Evolutionary conservation across 306 rosid genomes (phyloP), one percentile per base, ranked within the genome.

Genomic region (Nissolia schottii): DNA sequence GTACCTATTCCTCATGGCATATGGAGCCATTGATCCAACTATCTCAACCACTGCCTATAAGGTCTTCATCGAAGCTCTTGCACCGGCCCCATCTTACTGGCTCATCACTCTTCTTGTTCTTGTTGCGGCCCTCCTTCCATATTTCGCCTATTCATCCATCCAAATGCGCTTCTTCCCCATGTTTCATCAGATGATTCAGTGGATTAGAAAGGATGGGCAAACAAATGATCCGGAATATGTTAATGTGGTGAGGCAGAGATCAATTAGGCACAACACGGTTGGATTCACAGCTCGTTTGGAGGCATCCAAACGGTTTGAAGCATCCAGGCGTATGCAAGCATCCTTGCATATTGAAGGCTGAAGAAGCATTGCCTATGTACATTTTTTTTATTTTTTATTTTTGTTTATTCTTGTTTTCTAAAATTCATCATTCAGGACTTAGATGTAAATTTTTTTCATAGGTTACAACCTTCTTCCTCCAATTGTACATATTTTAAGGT

Each of bases 61-160:
- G 78, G 99, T 95, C 77, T 92, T 95, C 79, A 57, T 84, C 34
- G 99, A 95, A 75, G 99, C 97, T 34, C 85, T 89, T 14, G 99
- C 97, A 16, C 99, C 96, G 1, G 84, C 99, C 0, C 96, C 93
- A 1, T 84, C 73, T 8, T 95, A 77, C 57, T 95, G 99, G 99
- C 18, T 92, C 68, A 38, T 86, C 81, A 95, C 96, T 23, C 76
- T 92, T 5, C 85, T 91, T 19, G 86, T 86, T 18, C 38, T 88
- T 5, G 12, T 85, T 48, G 43, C 96, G 19, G 64, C 93, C 43
- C 89, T 89, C 43, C 57, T 87, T 59, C 99, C 99, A 1, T 95
- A 95, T 78, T 82, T 86, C 55, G 20, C 59, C 19, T 95, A 80
- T 8, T 69, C 93, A 0, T 68, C 96, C 11, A 71, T 95, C 80